phyloP scores from a whole-genome alignment of 2,329 filamentous ascomycete genomes.

The Epichloe scottii region DNA sequence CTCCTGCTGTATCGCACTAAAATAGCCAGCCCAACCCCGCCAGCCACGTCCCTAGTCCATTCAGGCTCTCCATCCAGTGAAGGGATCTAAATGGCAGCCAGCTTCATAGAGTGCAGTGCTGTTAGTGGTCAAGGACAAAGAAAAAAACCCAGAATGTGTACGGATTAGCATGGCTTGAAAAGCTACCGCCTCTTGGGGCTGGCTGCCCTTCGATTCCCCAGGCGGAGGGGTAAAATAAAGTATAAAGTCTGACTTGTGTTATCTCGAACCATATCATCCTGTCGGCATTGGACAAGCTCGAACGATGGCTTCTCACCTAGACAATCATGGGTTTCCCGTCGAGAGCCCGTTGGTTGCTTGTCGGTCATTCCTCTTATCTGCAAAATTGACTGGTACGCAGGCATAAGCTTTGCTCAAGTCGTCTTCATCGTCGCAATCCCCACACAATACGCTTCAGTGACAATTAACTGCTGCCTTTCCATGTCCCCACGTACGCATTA shows the following conservation, averaged over 20 bases:
- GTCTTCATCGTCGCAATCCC: neutral
- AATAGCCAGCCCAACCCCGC: neutral
- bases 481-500: neutral
- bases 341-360: neutral
- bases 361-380: neutral
- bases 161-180: neutral
- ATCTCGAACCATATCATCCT: neutral
- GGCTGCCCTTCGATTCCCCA: neutral
- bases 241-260: neutral
- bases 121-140: neutral
- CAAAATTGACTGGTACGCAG: neutral
- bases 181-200: neutral
- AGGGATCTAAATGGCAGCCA: neutral
- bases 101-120: too few relatives aligned
- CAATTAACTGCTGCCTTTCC: neutral
- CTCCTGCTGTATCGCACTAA: neutral
- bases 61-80: neutral
- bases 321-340: neutral
- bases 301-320: neutral
- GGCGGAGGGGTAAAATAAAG: neutral
- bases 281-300: neutral
- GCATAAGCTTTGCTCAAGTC: neutral
- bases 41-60: neutral
- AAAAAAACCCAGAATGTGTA: neutral
- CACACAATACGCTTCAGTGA: slow-evolving; percentile 1